Percentiles rank a stretch among this genome's conserved stretches.
These are phyloP conservation scores for Nematodospora valgi DNA, from an alignment of 805 yeast species.

Conservation along the genomic window DNA sequence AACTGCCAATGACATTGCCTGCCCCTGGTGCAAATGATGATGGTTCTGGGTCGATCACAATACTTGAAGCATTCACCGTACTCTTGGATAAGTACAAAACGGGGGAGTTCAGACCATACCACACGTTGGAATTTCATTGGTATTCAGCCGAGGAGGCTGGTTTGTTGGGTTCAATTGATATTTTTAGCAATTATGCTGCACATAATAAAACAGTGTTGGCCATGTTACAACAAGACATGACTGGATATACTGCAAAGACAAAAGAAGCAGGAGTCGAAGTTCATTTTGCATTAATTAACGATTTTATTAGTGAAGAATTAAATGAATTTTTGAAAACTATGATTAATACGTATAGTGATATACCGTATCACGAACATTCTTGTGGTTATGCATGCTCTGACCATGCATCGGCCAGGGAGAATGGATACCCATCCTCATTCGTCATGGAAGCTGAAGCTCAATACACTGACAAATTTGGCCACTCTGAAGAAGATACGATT, in stretches of 20 bases:
- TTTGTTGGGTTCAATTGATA: slow-evolving; percentile 75
- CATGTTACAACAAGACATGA: slow-evolving; percentile 93
- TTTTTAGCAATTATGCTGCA: slow-evolving; percentile 52
- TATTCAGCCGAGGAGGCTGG: slow-evolving; percentile 96
- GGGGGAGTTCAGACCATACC: slow-evolving; percentile 46
- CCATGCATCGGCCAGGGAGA: slow-evolving; percentile 78
- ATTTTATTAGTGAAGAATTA: slow-evolving; percentile 54
- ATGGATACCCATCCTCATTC: slow-evolving; percentile 81
- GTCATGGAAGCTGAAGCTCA: slow-evolving; percentile 72
- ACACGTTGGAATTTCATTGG: slow-evolving; percentile 87
- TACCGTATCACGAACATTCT: slow-evolving; percentile 67
- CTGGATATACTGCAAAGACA: slow-evolving; percentile 64
- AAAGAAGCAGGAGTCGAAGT: slow-evolving; percentile 49
- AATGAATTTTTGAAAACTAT: slow-evolving; percentile 59
- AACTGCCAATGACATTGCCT: slow-evolving; percentile 60
- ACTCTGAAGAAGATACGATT: slow-evolving; percentile 71
- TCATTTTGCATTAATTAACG: slow-evolving; percentile 76
- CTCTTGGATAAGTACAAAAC: slow-evolving; percentile 31
- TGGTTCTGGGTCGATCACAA: slow-evolving; percentile 81
- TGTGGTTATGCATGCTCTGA: slow-evolving; percentile 97
- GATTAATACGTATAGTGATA: slow-evolving; percentile 57
- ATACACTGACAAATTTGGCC: slow-evolving; percentile 58
- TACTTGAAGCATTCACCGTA: slow-evolving; percentile 69
- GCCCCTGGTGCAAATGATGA: slow-evolving; percentile 97
- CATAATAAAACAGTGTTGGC: slow-evolving; percentile 55